These are phyloP conservation scores for Aspergillus transmontanensis DNA, from an alignment of 2,329 filamentous ascomycete species.

Conservation along the genomic window DNA sequence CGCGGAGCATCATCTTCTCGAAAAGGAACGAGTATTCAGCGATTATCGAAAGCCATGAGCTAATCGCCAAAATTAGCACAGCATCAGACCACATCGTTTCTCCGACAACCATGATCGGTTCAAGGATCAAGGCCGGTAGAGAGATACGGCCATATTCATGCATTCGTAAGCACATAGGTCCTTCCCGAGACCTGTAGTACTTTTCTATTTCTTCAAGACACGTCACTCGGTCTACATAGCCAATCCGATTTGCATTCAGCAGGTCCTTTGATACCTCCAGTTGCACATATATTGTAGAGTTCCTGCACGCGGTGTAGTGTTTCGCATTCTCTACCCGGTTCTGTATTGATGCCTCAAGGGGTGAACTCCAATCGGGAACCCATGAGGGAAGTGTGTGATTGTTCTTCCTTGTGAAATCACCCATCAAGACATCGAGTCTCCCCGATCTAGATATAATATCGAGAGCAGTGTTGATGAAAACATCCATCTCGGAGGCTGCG, in stretches of 20 bases:
- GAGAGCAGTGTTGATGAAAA: not conserved
- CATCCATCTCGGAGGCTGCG: not conserved
- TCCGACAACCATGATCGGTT: not conserved
- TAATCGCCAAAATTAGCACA: not conserved
- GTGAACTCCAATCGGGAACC: not conserved
- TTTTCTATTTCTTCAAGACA: no score
- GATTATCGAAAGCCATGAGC: not conserved
- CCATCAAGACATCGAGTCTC: not conserved
- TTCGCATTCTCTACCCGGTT: not conserved
- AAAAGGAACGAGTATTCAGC: not conserved
- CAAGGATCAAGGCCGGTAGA: not conserved
- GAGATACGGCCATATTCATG: not conserved
- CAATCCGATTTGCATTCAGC: no score
- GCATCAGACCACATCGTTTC: not conserved
- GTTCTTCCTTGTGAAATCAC: not conserved
- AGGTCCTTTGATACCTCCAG: no score
- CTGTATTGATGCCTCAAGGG: accelerated
- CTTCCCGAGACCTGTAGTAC: not conserved
- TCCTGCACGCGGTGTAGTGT: not conserved
- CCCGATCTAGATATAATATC: not conserved
- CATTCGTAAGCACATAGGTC: accelerated
- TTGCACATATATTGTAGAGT: not conserved
- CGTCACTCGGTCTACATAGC: no score
- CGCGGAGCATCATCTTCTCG: not conserved
- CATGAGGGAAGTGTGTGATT: not conserved